Base-by-base conservation (phyloP, 768 basidiomycete species). In the Melanogaster broomeanus region DNA sequence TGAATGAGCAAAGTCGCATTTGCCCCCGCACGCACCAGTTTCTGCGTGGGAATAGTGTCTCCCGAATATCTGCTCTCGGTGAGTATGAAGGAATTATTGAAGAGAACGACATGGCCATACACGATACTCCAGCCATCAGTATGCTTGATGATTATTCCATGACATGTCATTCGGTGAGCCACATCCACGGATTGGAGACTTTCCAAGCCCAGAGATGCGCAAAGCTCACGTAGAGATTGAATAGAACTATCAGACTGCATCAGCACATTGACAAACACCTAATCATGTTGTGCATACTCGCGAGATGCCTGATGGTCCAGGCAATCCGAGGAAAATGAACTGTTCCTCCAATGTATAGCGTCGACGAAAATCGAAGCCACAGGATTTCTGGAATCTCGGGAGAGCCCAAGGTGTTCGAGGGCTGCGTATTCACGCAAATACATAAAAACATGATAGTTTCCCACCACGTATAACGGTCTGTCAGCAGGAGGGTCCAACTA, bases 1-100 rank as follows among this genome's bases (percentile, higher is more conserved):
- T 98, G 96, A 28, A 98, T 93, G 37, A 98, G 75, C 2, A 98
- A 72, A 0, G 93, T 93, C 0, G 88, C 87, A 48, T 72, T 68
- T 52, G 74, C 61, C 0, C 90, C 95, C 0, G 82, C 84, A 39
- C 74, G 64, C 21, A 87, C 81, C 4, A 98, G 74, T 24, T 74
- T 75, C 11, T 85, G 73, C 9, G 85, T 81, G 0, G 96, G 94
- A 63, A 80, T 76, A 1, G 95, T 98, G 66, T 98, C 96, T 6
- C 87, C 95, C 4, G 96, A 98, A 63, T 90, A 98, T 19, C 94
- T 96, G 56, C 31, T 34, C 16, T 55, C 6, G 27, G 24, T 55
- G 44, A 55, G 24, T 27, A 24, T 8, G 8, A 24, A 8, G 24
- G 7, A 12, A 10, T 47, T 31, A 28, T 37, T 13, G 5, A 42